These are phyloP conservation scores for Diplosphaera chodatii DNA, from an alignment of 139 green algal genomes.

Conservation along the genomic window DNA sequence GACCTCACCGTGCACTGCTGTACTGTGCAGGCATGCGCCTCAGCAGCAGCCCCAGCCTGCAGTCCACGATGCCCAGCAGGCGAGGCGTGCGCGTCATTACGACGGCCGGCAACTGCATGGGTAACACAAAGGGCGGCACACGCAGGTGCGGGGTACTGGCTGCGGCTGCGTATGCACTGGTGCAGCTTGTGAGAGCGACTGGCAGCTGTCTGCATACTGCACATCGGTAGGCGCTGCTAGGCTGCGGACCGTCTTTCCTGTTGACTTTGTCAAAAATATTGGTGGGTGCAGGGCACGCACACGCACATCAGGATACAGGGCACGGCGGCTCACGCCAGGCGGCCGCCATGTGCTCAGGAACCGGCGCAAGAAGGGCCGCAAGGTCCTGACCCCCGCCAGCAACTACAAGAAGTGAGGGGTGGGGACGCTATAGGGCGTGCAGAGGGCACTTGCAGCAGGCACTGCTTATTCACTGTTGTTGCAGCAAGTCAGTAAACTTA, in stretches of 20 bases:
- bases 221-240: too few relatives aligned
- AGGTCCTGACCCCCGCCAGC: conserved; percentile 42
- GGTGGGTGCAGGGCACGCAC: conserved; percentile 39
- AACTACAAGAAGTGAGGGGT: background rate
- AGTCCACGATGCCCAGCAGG: background rate
- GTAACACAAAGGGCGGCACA: conserved; percentile 45
- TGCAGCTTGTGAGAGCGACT: background rate
- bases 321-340: conserved; percentile 37
- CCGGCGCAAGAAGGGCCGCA: conserved; percentile 50
- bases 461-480: too few relatives aligned
- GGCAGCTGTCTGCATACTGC: too few relatives aligned
- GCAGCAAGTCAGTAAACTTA: too few relatives aligned
- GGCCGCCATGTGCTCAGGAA: conserved; percentile 48
- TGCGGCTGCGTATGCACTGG: background rate
- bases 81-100: conserved; percentile 20
- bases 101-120: conserved; percentile 40
- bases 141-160: too few relatives aligned
- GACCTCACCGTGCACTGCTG: background rate
- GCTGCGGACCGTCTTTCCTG: too few relatives aligned
- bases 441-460: too few relatives aligned
- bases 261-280: background rate
- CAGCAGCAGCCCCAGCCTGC: background rate
- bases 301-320: conserved; percentile 50
- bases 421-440: too few relatives aligned
- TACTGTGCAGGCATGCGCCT: background rate